Percentiles rank a stretch among this genome's conserved stretches.
These are phyloP conservation scores for Pythium utonaiense DNA, from an alignment of 352 stramenopile species.

Conservation along the genomic window DNA sequence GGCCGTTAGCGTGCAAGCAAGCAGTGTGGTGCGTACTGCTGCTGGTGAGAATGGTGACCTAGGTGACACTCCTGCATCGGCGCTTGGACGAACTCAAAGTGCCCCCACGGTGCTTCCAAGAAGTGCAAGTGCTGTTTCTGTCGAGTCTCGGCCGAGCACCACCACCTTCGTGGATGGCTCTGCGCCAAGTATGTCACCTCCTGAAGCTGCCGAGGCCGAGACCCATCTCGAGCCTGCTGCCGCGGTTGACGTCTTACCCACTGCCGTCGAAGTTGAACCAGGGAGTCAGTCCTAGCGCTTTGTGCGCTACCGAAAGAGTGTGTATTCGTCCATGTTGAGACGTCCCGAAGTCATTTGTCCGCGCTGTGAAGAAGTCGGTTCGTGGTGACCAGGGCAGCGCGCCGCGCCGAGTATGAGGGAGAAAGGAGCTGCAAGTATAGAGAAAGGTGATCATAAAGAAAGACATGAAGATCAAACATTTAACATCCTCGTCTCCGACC, in stretches of 20 bases:
- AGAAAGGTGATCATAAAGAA: constrained; percentile 52
- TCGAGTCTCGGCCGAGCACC: background rate
- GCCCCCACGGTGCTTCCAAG: background rate
- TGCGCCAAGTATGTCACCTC: background rate
- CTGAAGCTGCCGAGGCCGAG: background rate
- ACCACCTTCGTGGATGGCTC: background rate
- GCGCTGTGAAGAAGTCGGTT: background rate
- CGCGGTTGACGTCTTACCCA: background rate
- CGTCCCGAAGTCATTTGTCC: background rate
- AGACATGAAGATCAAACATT: background rate
- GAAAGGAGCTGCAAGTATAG: constrained; percentile 15
- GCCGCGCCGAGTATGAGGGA: background rate
- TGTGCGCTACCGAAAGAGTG: background rate
- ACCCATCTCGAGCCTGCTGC: background rate
- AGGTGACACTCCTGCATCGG: too few species aligned
- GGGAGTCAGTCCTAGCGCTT: background rate
- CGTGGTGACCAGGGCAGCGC: background rate
- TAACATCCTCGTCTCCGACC: too few species aligned
- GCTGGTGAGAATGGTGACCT: background rate
- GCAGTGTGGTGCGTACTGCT: background rate
- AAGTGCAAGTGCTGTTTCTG: background rate
- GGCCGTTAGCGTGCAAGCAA: too few species aligned
- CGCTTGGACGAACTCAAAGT: background rate
- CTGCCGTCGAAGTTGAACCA: background rate
- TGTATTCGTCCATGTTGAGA: constrained; percentile 3